A percentile compares a stretch with the other conserved stretches of the same genome.
Evolutionary conservation across 768 basidiomycete species (phyloP).

Genomic region (Terana coerulea): DNA sequence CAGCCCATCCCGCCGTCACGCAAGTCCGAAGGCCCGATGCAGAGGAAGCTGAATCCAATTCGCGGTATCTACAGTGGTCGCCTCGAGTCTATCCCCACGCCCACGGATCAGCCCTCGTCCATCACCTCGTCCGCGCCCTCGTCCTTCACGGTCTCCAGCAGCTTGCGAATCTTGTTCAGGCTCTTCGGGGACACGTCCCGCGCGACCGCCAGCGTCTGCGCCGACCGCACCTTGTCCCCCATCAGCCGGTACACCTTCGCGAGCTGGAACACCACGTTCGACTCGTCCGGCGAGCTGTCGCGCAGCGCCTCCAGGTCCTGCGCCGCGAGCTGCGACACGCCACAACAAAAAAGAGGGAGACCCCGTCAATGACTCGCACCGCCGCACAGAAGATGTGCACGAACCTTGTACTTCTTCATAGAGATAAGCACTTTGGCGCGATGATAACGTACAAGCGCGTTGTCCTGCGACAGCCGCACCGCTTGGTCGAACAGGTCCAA

Average conservation of each 20-base stretch:
- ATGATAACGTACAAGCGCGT: conserved; percentile 91
- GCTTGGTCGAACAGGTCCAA: conserved; percentile 81
- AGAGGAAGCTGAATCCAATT: background rate
- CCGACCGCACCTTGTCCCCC: conserved; percentile 75
- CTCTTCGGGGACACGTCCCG: conserved; percentile 94
- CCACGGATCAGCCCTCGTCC: conserved; percentile 62
- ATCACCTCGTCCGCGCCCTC: conserved; percentile 52
- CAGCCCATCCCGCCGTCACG: background rate
- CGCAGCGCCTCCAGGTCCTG: conserved; percentile 77
- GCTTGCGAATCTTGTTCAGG: conserved; percentile 74
- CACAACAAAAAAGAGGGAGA: conserved; percentile 1
- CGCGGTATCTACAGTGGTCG: background rate
- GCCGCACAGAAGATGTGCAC: conserved; percentile 23
- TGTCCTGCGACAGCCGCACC: conserved; percentile 74
- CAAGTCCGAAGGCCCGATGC: no score
- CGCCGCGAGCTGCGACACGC: conserved; percentile 59
- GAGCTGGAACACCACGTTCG: conserved; percentile 94
- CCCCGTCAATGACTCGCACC: conserved; percentile 3
- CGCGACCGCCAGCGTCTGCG: conserved; percentile 83
- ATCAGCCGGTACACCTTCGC: conserved; percentile 86
- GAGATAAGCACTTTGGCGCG: conserved; percentile 88
- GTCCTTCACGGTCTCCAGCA: conserved; percentile 68
- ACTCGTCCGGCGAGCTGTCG: conserved; percentile 87
- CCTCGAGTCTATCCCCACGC: background rate
- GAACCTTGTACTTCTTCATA: conserved; percentile 78